A percentile compares a stretch with the other conserved stretches of the same genome.
These are phyloP conservation scores for Lactarius tabidus DNA, from an alignment of 768 basidiomycete species.

Conservation along the genomic window DNA sequence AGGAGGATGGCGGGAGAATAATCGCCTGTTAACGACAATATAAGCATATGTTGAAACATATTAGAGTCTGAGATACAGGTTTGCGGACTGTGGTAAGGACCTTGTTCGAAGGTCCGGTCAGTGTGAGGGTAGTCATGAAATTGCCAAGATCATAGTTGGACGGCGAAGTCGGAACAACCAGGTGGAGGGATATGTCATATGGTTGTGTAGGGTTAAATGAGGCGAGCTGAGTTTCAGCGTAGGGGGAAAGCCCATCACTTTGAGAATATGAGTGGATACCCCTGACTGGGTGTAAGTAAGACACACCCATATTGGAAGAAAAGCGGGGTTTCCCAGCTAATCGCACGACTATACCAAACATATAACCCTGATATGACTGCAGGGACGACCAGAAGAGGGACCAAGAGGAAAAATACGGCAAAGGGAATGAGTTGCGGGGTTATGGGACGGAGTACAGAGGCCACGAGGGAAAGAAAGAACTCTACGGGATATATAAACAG, in stretches of 20 bases:
- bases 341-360: slow-evolving; percentile 70
- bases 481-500: slow-evolving; percentile 27
- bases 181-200: slow-evolving; percentile 69
- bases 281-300: neutral
- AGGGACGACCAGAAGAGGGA: slow-evolving; percentile 58
- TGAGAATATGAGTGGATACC: slow-evolving; percentile 5
- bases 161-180: slow-evolving; percentile 61
- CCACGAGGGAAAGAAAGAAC: slow-evolving; percentile 28
- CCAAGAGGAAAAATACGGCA: slow-evolving; percentile 51
- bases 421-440: slow-evolving; percentile 65
- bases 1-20: slow-evolving; percentile 41
- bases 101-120: slow-evolving; percentile 57
- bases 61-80: slow-evolving; percentile 47
- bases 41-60: neutral
- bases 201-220: slow-evolving; percentile 54
- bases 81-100: slow-evolving; percentile 58
- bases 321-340: slow-evolving; percentile 63
- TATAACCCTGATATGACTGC: slow-evolving; percentile 66
- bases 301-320: slow-evolving; percentile 80
- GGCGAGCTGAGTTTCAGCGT: slow-evolving; percentile 53
- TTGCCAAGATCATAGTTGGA: slow-evolving; percentile 74
- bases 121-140: slow-evolving; percentile 70
- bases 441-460: slow-evolving; percentile 41
- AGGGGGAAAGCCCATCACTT: slow-evolving; percentile 64
- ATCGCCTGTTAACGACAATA: slow-evolving; percentile 46